Base-by-base conservation (phyloP, 805 yeast genomes). In the Wickerhamiella azyma region DNA sequence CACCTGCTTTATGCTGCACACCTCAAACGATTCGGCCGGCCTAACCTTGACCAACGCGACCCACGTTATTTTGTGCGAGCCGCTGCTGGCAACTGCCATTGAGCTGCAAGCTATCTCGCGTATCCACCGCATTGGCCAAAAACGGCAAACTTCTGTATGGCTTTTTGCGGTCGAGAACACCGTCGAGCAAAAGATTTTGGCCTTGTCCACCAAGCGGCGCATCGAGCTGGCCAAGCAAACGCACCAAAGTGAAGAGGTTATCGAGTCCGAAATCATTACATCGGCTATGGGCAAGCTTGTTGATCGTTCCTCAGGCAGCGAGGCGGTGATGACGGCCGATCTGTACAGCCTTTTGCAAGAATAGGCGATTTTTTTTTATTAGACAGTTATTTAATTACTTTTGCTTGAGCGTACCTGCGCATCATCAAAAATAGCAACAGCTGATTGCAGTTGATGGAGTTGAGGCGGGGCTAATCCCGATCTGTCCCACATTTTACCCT, bases 71-170 rank as follows among this genome's bases (percentile, higher is more conserved):
- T 61, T 92, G 5, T 83, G 96, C 60, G 98, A 92, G 63, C 97
- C 98, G 1, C 68, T 92, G 48, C 80, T 92, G 13, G 86, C 86
- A 56, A 76, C 88, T 1, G 81, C 94, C 2, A 68, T 86, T 41
- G 97, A 92, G 55, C 59, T 85, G 13, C 98, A 89, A 59, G 96
- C 97, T 0, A 81, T 88, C 45, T 84, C 94, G 42, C 72, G 98
- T 51, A 77, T 92, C 37, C 95, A 89, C 59, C 67, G 98, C 51
- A 88, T 89, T 58, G 98, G 98, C 0, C 98, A 92, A 61, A 72
- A 70, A 2, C 67, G 71, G 38, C 77, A 75, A 13, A 92, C 98
- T 0, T 81, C 79, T 1, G 94, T 89, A 1, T 92, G 97, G 96
- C 80, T 82, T 75, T 86, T 89, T 65, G 78, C 82, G 19, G 81